Base-by-base conservation (phyloP, 805 yeast species). In the Candida sphagnicola region DNA sequence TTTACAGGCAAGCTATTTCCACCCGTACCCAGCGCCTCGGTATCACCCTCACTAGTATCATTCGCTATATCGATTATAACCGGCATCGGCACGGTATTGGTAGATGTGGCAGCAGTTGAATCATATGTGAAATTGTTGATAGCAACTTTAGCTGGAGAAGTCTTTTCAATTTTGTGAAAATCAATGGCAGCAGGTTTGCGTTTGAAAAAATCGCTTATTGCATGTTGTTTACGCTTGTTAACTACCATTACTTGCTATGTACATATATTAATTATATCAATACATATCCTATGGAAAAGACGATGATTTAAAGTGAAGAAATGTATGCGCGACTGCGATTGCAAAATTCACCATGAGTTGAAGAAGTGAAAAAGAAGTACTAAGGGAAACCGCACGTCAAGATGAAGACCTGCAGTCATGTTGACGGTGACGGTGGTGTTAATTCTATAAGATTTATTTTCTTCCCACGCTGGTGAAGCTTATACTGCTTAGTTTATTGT, bases 131-230 rank as follows among this genome's bases (percentile, higher is more conserved):
- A 21, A 8, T 21, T 21, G 11, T 21, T 21, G 25, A 21, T 21
- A 8, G 11, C 34, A 11, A 5, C 13, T 11, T 5, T 17, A n/a
- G 6, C 5, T 8, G 16, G 5, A 8, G 23, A 10, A 23, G 35
- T 14, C 12, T 12, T 13, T 17, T 14, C 25, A 18, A 17, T 16
- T 14, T 19, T 21, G 8, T 21, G 11, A 5, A 5, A n/a, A 8
- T n/a, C 18, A 10, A 14, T 23, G 5, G 17, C 5, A 5, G 8
- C 8, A 12, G 14, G 33, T n/a, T 31, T 37, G 8, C 25, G 28
- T 18, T 21, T 31, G 17, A 37, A 37, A 25, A 37, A 37, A 23
- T 37, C 35, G 25, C 39, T 37, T n/a, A 37, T 37, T 15, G 39
- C 30, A 25, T 21, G 21, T 18, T 37, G 39, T 25, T 37, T 37